These are phyloP conservation scores for Mycena sanguinolenta DNA, from an alignment of 768 basidiomycete species.

Conservation along the genomic window DNA sequence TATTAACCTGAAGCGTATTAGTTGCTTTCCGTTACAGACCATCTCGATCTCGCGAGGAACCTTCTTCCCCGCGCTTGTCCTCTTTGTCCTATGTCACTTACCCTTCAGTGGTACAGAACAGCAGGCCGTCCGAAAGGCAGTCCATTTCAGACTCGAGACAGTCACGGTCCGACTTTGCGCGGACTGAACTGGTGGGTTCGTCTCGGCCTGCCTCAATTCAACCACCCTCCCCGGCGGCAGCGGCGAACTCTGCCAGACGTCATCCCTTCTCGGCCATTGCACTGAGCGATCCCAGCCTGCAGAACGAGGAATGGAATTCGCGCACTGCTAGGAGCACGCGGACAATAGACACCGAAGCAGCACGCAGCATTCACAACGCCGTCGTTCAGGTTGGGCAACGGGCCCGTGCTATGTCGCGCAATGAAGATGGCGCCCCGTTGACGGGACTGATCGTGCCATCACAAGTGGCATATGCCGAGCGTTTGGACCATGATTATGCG, in stretches of 20 bases:
- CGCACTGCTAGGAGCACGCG: slow-evolving; percentile 38
- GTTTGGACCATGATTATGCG: slow-evolving; percentile 31
- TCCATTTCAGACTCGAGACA: neutral
- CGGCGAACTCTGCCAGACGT: slow-evolving; percentile 13
- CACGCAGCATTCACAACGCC: slow-evolving; percentile 40
- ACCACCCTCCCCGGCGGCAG: slow-evolving; percentile 17
- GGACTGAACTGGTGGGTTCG: neutral
- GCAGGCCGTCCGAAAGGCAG: neutral
- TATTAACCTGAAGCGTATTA: slow-evolving; percentile 10
- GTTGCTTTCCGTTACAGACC: slow-evolving; percentile 33
- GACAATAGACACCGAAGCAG: slow-evolving; percentile 38
- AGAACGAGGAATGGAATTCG: slow-evolving; percentile 30
- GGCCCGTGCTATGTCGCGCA: slow-evolving; percentile 27
- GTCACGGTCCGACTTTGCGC: neutral
- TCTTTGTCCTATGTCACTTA: slow-evolving; percentile 31
- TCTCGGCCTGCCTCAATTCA: slow-evolving; percentile 13
- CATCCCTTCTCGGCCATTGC: slow-evolving; percentile 38
- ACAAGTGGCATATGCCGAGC: slow-evolving; percentile 33
- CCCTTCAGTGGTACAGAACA: slow-evolving; percentile 2
- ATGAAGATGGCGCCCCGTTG: slow-evolving; percentile 19
- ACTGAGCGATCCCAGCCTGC: slow-evolving; percentile 27
- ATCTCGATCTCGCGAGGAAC: slow-evolving; percentile 2
- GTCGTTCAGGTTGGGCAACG: slow-evolving; percentile 40
- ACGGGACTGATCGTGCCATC: slow-evolving; percentile 33
- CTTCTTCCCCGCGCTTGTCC: slow-evolving; percentile 22